Percentiles rank a stretch among this genome's conserved stretches.
These are phyloP conservation scores for Aaosphaeria arxii DNA, from an alignment of 2,329 filamentous ascomycete species.

Conservation along the genomic window DNA sequence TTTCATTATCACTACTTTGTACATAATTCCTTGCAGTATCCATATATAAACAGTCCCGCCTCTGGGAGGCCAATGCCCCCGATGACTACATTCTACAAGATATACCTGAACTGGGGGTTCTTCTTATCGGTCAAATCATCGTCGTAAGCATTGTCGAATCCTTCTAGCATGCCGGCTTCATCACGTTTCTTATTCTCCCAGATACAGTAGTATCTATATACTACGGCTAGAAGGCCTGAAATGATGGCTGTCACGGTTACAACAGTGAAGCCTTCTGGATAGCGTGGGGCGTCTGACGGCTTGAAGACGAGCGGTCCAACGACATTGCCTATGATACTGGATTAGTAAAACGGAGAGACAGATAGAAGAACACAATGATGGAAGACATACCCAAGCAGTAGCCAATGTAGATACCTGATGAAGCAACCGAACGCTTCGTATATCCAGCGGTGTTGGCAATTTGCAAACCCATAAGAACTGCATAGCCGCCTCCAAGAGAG, in stretches of 20 bases:
- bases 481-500: slow-evolving; percentile 47
- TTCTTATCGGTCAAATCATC: slow-evolving; percentile 49
- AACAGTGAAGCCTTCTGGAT: slow-evolving; percentile 42
- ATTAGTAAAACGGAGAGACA: no score
- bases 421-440: slow-evolving; percentile 49
- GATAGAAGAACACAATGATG: background rate
- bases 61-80: no score
- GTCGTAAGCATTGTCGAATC: slow-evolving; percentile 51
- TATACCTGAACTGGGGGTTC: background rate
- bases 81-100: background rate
- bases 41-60: no score
- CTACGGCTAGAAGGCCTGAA: slow-evolving; percentile 35
- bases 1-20: no score
- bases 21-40: no score
- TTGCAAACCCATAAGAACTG: slow-evolving; percentile 48
- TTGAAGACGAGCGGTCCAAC: slow-evolving; percentile 29
- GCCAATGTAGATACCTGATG: slow-evolving; percentile 50
- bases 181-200: slow-evolving; percentile 46
- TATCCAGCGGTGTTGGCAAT: slow-evolving; percentile 54
- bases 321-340: slow-evolving; percentile 22
- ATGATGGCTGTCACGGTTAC: slow-evolving; percentile 35
- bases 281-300: slow-evolving; percentile 11
- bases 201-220: slow-evolving; percentile 45
- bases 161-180: slow-evolving; percentile 41
- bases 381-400: slow-evolving; percentile 41